phyloP scores from a whole-genome alignment of 306 rosid species.

The Gleditsia sinensis region DNA sequence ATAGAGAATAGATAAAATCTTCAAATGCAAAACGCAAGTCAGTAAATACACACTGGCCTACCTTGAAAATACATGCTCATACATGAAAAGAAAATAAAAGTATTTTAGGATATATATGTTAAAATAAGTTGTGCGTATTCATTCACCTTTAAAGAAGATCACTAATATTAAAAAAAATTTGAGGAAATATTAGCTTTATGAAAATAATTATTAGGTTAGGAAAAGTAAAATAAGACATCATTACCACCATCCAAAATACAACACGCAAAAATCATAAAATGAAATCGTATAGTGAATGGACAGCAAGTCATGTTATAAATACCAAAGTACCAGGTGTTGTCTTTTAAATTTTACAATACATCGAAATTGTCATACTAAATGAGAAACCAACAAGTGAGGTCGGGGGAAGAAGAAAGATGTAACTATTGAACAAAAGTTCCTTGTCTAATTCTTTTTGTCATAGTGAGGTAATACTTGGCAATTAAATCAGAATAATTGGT shows the following conservation, averaged over 20 bases:
- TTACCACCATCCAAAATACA: not conserved
- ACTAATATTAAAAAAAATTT: not conserved
- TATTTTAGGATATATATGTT: not conserved
- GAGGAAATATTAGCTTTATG: not conserved
- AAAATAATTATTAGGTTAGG: not conserved
- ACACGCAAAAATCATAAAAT: not conserved
- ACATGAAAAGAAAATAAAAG: not conserved
- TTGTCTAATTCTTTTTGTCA: not conserved
- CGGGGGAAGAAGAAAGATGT: not conserved
- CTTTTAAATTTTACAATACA: not conserved
- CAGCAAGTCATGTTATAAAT: not conserved
- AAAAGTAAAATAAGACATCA: not conserved
- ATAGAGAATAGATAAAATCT: not conserved
- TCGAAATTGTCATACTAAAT: constrained; percentile 10
- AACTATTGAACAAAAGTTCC: not conserved
- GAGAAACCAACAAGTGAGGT: not conserved
- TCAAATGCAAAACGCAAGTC: not conserved
- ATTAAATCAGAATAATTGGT: not conserved
- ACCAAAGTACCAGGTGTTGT: not conserved
- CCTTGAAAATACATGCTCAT: not conserved
- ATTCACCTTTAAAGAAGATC: not conserved
- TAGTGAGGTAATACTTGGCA: not conserved
- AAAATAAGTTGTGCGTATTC: not conserved
- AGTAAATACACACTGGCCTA: not conserved
- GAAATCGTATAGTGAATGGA: not conserved